phyloP scores from a whole-genome alignment of 495 filamentous ascomycete genomes.

The Trichoderma reesei region DNA sequence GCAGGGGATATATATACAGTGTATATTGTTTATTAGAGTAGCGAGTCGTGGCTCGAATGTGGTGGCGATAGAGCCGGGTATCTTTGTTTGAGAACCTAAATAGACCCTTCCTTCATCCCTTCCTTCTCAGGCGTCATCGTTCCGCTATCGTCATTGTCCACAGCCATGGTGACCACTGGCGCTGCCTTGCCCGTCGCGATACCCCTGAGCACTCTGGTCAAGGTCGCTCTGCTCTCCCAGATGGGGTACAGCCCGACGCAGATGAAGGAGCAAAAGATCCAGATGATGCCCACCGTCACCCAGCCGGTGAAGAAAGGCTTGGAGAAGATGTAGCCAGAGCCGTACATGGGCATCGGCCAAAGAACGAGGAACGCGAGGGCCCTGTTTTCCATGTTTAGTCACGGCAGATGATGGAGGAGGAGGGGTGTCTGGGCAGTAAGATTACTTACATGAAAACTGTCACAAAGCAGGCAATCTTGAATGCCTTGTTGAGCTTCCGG shows the following conservation, averaged over 20 bases:
- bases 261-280: slow-evolving; percentile 55
- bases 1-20: too few species aligned
- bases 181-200: slow-evolving; percentile 37
- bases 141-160: slow-evolving; percentile 1
- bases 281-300: slow-evolving; percentile 62
- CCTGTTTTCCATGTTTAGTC: not conserved
- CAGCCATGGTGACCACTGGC: slow-evolving; percentile 1
- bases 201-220: slow-evolving; percentile 42
- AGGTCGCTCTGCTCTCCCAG: slow-evolving; percentile 57
- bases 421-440: too few species aligned
- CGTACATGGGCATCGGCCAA: slow-evolving; percentile 82
- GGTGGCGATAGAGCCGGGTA: not conserved
- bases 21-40: too few species aligned
- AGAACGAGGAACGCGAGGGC: slow-evolving; percentile 59
- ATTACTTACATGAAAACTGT: slow-evolving; percentile 38
- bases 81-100: not conserved
- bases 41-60: not conserved
- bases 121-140: slow-evolving; percentile 4
- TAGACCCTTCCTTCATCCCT: not conserved
- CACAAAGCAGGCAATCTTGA: slow-evolving; percentile 57
- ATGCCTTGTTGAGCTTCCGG: slow-evolving; percentile 49
- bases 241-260: slow-evolving; percentile 62
- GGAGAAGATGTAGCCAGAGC: slow-evolving; percentile 61
- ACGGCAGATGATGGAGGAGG: not conserved
- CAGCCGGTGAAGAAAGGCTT: slow-evolving; percentile 75